phyloP scores from a whole-genome alignment of 2,329 filamentous ascomycete species.

The Hymenoscyphus fructigenus region DNA sequence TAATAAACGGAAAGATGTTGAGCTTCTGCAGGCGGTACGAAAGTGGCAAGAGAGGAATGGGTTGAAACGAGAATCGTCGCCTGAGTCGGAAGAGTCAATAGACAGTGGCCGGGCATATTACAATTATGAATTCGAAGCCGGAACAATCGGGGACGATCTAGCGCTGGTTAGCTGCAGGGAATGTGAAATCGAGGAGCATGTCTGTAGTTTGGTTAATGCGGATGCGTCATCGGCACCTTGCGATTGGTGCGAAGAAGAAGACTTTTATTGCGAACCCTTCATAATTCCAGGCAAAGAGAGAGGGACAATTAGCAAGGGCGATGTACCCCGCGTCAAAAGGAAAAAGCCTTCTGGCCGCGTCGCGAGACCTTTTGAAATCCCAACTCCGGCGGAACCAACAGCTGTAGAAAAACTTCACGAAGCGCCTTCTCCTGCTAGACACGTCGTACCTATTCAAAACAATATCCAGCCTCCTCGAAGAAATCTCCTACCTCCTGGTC shows the following conservation, averaged over 20 bases:
- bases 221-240: neutral
- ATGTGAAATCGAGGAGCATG: neutral
- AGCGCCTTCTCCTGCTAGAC: no score
- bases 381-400: no score
- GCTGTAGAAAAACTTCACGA: no score
- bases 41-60: neutral
- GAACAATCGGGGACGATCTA: neutral
- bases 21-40: neutral
- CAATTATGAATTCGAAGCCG: conserved; percentile 2
- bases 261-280: neutral
- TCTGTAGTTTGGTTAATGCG: neutral
- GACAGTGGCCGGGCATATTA: conserved; percentile 6
- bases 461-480: no score
- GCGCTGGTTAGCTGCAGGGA: neutral
- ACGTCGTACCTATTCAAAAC: no score
- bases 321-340: no score
- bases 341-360: no score
- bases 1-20: neutral
- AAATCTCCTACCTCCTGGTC: no score
- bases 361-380: no score
- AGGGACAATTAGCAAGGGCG: no score
- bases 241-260: neutral
- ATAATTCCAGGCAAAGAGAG: neutral
- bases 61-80: conserved; percentile 8
- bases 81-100: neutral